Base-by-base conservation (phyloP, 2,329 filamentous ascomycete species). In the Davidsoniella virescens region DNA sequence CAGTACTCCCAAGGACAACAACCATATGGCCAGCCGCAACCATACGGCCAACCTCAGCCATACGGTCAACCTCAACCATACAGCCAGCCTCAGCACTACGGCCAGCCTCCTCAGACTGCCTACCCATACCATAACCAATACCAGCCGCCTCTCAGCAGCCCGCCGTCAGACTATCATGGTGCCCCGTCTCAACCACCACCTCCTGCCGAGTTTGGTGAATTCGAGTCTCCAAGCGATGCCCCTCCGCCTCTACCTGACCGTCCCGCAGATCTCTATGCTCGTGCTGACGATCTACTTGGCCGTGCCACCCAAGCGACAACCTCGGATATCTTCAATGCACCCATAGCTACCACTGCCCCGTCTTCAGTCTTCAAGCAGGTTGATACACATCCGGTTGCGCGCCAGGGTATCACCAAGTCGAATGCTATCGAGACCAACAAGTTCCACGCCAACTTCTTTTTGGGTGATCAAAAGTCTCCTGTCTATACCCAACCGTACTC, bases 371-470 rank as follows among this genome's bases (percentile, higher is more conserved):
- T 82, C 45, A 49, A 59, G 7, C 62, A 64, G 39, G 67, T 68
- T 25, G 57, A 65, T 17, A 75, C 80, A 55, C 79, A 83, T 55
- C 79, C 79, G 0, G 75, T 75, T 23, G 64, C 71, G 39, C 69
- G 74, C 12, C 61, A 67, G 18, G 75, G 75, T 5, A 67, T 82
- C 38, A 60, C 57, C 29, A 62, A 67, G 14, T 57, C 63, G 1
- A 61, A 62, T 0, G 76, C 80, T 3, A 65, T 85, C 43, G 69
- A 76, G 46, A 90, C 84, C 20, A 90, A 88, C 68, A 88, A 85
- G 59, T 88, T 87, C 62, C 86, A 84, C 57, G 72, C 80, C 57
- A 92, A 92, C 59, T 78, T 92, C 55, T 87, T 87, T 62, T 69
- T 95, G 0, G 82, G 79, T 4, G 72, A 71, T 41, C 87, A 94